phyloP scores from a whole-genome alignment of 495 filamentous ascomycete species.

The Cryomyces antarcticus region DNA sequence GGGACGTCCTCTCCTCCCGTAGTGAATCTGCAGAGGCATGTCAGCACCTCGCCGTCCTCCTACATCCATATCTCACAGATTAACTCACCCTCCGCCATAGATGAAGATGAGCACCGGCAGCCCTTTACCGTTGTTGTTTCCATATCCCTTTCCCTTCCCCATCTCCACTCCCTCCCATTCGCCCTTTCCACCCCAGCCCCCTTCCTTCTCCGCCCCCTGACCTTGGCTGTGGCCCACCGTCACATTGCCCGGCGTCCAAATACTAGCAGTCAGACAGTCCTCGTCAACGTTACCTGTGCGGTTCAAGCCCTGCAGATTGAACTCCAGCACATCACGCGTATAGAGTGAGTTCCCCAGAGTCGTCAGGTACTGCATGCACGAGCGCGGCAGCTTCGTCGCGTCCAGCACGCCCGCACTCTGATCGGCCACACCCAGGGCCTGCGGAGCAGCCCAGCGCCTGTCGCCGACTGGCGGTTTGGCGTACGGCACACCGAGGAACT shows the following conservation, averaged over 20 bases:
- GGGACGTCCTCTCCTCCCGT: conserved; percentile 2
- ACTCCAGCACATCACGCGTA: conserved; percentile 2
- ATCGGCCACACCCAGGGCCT: conserved; percentile 4
- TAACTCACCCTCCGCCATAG: conserved; percentile 22
- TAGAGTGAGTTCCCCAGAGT: neutral
- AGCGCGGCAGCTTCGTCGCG: conserved; percentile 17
- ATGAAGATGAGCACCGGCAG: conserved; percentile 28
- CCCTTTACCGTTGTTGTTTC: neutral
- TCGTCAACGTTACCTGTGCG: conserved; percentile 11
- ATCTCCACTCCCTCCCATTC: neutral
- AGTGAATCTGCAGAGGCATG: too few species aligned
- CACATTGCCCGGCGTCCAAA: conserved; percentile 25
- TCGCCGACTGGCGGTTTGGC: conserved; percentile 21
- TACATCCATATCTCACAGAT: too few species aligned
- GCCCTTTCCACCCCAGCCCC: conserved; percentile 1
- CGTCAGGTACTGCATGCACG: conserved; percentile 18
- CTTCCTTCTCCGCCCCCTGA: conserved; percentile 2
- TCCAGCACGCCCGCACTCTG: conserved; percentile 12
- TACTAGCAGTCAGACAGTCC: conserved; percentile 30
- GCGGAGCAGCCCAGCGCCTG: conserved; percentile 21
- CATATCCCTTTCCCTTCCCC: conserved; percentile 1
- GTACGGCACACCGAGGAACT: conserved; percentile 27
- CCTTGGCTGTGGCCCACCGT: too few species aligned
- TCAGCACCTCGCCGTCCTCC: too few species aligned
- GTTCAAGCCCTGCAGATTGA: neutral